Conservation (phyloP, 352 stramenopile genomes). For the Pythium chondricola region DNA sequence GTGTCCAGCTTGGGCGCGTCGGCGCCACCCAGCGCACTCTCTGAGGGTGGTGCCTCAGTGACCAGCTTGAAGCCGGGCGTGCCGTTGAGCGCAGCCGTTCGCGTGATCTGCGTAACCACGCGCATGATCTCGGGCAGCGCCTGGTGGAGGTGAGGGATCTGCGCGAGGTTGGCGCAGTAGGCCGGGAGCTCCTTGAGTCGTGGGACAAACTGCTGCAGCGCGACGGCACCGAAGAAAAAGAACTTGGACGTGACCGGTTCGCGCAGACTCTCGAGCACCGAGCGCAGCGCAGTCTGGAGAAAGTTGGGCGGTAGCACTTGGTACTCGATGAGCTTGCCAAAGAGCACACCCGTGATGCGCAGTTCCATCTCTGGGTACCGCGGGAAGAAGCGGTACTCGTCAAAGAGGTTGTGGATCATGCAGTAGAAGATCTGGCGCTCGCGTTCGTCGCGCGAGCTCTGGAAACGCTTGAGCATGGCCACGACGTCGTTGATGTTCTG, state of each 20-base stretch:
- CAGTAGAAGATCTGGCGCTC: conserved; percentile 99
- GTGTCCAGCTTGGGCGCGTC: not conserved
- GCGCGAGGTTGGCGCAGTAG: conserved; percentile 97
- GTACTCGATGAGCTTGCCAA: conserved; percentile 98
- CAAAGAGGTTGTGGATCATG: conserved; percentile 99
- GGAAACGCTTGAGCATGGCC: conserved; percentile 98
- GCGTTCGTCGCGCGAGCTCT: conserved; percentile 91
- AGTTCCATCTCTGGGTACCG: conserved; percentile 99
- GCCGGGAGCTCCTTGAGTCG: conserved; percentile 95
- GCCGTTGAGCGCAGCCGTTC: conserved; percentile 42
- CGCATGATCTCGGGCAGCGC: conserved; percentile 90
- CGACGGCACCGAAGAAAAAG: conserved; percentile 98
- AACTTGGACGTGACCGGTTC: conserved; percentile 97
- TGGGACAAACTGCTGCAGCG: conserved; percentile 97
- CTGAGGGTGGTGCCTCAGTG: not conserved
- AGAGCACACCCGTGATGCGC: conserved; percentile 97
- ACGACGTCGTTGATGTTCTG: conserved; percentile 98
- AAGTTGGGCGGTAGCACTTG: conserved; percentile 97
- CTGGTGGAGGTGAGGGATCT: conserved; percentile 96
- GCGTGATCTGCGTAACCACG: conserved; percentile 78
- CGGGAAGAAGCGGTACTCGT: conserved; percentile 99
- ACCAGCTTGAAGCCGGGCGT: conserved; percentile 9
- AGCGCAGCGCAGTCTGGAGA: conserved; percentile 95
- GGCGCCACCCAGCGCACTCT: not conserved
- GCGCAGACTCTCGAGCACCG: conserved; percentile 95